A percentile compares a stretch with the other conserved stretches of the same genome.
These are phyloP conservation scores for Sporothrix curviconia DNA, from an alignment of 2,329 filamentous ascomycete genomes.

Conservation along the genomic window DNA sequence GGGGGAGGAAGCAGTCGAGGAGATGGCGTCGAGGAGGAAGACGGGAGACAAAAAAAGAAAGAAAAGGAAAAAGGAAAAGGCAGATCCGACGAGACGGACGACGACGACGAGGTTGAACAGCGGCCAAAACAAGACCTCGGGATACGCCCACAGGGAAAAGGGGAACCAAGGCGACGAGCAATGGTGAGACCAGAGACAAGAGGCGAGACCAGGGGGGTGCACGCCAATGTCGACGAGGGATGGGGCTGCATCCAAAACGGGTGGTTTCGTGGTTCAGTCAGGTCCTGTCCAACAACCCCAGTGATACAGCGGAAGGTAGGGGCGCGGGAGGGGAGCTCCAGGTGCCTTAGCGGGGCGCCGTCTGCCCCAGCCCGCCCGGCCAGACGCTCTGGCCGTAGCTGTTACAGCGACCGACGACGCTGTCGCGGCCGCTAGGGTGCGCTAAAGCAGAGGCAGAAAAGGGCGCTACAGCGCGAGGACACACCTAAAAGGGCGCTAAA, in stretches of 20 bases:
- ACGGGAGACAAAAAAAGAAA: not conserved
- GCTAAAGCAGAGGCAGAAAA: too few relatives aligned
- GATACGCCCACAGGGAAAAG: too few relatives aligned
- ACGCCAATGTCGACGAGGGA: slow-evolving; percentile 1
- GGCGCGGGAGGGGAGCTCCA: too few relatives aligned
- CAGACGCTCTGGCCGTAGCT: too few relatives aligned
- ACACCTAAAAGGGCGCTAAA: not conserved
- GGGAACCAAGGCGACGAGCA: not conserved
- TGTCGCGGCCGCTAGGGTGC: not conserved
- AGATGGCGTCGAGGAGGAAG: not conserved
- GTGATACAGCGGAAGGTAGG: too few relatives aligned
- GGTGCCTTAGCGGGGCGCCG: too few relatives aligned
- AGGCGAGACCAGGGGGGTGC: slow-evolving; percentile 2
- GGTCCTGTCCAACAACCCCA: too few relatives aligned
- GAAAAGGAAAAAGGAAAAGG: not conserved
- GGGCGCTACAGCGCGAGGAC: not conserved
- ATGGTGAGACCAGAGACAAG: not conserved
- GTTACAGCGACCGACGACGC: not conserved
- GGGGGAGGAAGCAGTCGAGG: not conserved
- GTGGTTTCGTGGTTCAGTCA: too few relatives aligned
- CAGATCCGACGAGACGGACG: not conserved
- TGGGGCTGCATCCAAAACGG: slow-evolving; percentile 1
- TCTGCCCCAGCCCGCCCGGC: too few relatives aligned
- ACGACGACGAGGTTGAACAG: not conserved
- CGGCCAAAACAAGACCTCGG: not conserved